Evolutionary conservation across 345 rosid genomes (phyloP), one percentile per base, ranked within the genome.

Genomic region (Zanthoxylum bungeanum): DNA sequence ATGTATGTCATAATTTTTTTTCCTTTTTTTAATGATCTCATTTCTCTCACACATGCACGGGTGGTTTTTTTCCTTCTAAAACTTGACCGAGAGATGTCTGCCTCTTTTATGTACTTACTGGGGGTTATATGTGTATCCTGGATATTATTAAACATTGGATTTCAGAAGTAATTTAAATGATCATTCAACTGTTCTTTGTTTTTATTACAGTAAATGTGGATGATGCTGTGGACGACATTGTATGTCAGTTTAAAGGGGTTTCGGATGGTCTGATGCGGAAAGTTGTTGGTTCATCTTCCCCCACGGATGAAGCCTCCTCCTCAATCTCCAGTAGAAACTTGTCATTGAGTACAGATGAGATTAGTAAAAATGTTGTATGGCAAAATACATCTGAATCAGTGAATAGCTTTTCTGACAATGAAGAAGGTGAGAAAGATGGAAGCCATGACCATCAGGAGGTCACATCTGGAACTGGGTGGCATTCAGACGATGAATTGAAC

Each of bases 171-270:
- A 11, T 66, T 25, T 33, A 27, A 17, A 7, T 64, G 9, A 22
- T 33, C 10, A 25, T 62, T 42, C 16, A 39, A 42, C 28, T 0
- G 2, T 63, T 30, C 10, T 14, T 21, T 28, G 10, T 57, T 57
- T 17, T 39, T 62, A 5, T 7, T 37, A 70, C 90, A 96, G 98
- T 96, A 69, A 91, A 93, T 78, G 98, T 96, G 71, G 99, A 96
- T 77, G 99, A 91, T 91, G 98, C 98, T 11, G 81, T 91, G 80
- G 99, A 93, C 64, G 99, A 96, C 81, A 84, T 96, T 73, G 89
- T 93, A 71, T 95, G 97, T 44, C 98, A 91, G 70, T 80, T 88
- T 78, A 89, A 86, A 85, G 99, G 96, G 70, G 97, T 84, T 77
- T 96, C 99, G 36, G 97, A 74, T 85, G 98, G 98, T 73, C 83